These are phyloP conservation scores for Salvia rosmarinus DNA, from an alignment of 257 asterid species.

Conservation along the genomic window DNA sequence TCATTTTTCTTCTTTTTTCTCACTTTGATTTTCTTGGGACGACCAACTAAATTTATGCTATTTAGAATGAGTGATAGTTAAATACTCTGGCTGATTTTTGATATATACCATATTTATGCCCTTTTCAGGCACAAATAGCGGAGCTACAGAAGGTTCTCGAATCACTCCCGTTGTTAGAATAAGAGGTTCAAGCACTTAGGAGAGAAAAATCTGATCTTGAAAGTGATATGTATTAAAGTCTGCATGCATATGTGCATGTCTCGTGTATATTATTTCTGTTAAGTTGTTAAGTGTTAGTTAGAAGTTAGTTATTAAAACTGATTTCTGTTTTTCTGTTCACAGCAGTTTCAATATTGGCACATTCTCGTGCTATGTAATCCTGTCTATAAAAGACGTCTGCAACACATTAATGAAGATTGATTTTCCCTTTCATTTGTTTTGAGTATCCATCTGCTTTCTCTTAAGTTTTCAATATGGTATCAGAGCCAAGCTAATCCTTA, in stretches of 20 bases:
- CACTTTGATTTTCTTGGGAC: constrained; percentile 17
- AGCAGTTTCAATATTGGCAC: too few relatives aligned
- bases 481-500: too few relatives aligned
- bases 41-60: constrained; percentile 3
- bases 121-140: constrained; percentile 74
- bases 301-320: background rate
- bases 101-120: constrained; percentile 23
- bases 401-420: too few relatives aligned
- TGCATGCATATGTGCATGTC: too few relatives aligned
- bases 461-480: too few relatives aligned
- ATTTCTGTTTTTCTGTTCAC: too few relatives aligned
- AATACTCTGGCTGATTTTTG: constrained; percentile 10
- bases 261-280: too few relatives aligned
- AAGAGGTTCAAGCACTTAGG: constrained; percentile 68
- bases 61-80: background rate
- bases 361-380: too few relatives aligned
- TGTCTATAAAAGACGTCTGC: too few relatives aligned
- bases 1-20: background rate
- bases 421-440: too few relatives aligned
- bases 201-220: constrained; percentile 73
- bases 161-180: constrained; percentile 77
- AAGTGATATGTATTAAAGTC: constrained; percentile 37
- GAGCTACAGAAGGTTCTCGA: constrained; percentile 82
- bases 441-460: too few relatives aligned
- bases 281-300: too few relatives aligned